Percentiles rank a stretch among this genome's conserved stretches.
Conservation (phyloP, 2,329 filamentous ascomycete genomes). For the Septoria petroselini region DNA sequence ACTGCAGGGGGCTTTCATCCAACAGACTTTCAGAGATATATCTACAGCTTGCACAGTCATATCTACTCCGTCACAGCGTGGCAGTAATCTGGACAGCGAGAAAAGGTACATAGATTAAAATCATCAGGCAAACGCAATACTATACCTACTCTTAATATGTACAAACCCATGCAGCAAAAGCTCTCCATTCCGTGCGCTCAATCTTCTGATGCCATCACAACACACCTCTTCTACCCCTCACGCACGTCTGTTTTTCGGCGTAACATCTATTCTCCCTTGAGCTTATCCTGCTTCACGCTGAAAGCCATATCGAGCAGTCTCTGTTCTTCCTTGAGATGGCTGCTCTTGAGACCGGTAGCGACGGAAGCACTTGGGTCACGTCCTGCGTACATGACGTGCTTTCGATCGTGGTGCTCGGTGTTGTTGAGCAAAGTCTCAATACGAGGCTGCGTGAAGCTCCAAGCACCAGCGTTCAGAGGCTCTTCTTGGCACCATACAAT, state of each 20-base stretch:
- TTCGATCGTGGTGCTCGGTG: slow-evolving; percentile 86
- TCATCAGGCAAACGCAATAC: neutral
- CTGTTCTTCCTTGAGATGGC: slow-evolving; percentile 88
- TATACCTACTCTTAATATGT: neutral
- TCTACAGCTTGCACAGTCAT: too few species aligned
- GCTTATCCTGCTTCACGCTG: slow-evolving; percentile 60
- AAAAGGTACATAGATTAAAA: neutral
- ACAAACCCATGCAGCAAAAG: neutral
- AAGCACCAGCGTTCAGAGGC: slow-evolving; percentile 93
- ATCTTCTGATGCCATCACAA: neutral
- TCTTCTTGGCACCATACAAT: slow-evolving; percentile 98
- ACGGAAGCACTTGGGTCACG: slow-evolving; percentile 90
- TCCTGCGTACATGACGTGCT: slow-evolving; percentile 96
- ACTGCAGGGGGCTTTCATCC: too few species aligned
- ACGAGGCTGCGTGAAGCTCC: slow-evolving; percentile 95
- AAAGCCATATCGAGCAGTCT: slow-evolving; percentile 69
- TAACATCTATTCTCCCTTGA: slow-evolving; percentile 58
- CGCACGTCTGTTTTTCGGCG: neutral
- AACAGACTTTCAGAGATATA: too few species aligned
- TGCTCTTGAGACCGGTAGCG: slow-evolving; percentile 84
- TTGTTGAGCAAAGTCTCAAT: slow-evolving; percentile 95
- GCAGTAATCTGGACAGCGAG: too few species aligned
- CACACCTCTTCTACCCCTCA: neutral
- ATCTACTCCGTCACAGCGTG: too few species aligned
- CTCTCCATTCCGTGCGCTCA: neutral